These are phyloP conservation scores for Lenzites betulinus DNA, from an alignment of 768 basidiomycete species.

Conservation along the genomic window DNA sequence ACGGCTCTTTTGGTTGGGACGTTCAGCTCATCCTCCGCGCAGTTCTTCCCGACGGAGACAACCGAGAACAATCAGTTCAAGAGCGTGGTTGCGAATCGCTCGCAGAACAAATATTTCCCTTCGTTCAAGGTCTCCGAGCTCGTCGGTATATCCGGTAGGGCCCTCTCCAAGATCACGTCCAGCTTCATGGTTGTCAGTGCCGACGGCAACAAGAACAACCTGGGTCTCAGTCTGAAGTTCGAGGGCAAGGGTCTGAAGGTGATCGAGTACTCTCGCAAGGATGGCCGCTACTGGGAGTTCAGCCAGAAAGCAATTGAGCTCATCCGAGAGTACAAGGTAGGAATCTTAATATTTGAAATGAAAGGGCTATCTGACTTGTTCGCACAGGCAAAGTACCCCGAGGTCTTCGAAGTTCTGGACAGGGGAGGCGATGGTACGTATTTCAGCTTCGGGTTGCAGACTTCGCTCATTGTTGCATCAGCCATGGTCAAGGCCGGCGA, in stretches of 20 bases:
- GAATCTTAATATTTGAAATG: background rate
- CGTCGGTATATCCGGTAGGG: conserved; percentile 73
- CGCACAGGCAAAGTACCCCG: conserved; percentile 73
- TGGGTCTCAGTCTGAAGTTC: conserved; percentile 95
- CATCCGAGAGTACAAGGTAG: conserved; percentile 81
- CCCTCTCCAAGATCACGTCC: conserved; percentile 88
- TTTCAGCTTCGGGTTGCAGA: background rate
- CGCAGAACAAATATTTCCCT: conserved; percentile 65
- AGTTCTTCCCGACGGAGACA: conserved; percentile 90
- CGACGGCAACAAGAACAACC: conserved; percentile 80
- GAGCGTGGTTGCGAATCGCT: conserved; percentile 52
- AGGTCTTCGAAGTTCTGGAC: conserved; percentile 76
- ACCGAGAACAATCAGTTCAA: conserved; percentile 81
- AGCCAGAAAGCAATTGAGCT: conserved; percentile 84
- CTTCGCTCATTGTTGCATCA: conserved; percentile 33
- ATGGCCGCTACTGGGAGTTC: conserved; percentile 88
- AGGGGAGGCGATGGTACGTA: conserved; percentile 67
- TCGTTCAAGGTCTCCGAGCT: conserved; percentile 78
- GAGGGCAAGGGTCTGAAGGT: conserved; percentile 94
- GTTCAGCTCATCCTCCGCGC: background rate
- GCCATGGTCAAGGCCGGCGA: conserved; percentile 72
- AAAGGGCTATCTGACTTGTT: background rate
- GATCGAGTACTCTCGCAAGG: conserved; percentile 86
- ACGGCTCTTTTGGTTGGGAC: too few species aligned
- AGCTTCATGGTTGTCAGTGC: conserved; percentile 85